Evolutionary conservation across 2,329 filamentous ascomycete genomes (phyloP).

Genomic region (Sporothrix humicola): DNA sequence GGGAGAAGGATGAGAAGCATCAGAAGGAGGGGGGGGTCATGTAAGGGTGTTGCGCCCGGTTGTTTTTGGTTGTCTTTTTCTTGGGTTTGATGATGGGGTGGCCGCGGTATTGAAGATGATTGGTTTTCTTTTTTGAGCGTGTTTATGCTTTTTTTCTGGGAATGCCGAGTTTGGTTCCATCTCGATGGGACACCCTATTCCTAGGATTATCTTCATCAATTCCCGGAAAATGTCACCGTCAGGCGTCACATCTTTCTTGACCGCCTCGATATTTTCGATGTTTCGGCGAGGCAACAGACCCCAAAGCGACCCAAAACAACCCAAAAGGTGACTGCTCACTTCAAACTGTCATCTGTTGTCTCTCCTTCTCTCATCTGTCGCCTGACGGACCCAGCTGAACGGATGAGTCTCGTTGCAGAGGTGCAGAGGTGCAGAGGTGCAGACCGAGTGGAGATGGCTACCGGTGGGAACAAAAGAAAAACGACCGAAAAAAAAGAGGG

Average conservation of each 20-base stretch:
- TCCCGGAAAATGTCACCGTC: neutral
- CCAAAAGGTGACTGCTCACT: neutral
- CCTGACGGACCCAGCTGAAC: neutral
- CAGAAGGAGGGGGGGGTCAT: neutral
- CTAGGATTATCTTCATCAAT: neutral
- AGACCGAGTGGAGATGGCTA: constrained; percentile 6
- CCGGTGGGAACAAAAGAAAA: neutral
- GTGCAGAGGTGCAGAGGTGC: neutral
- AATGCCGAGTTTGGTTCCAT: constrained; percentile 18
- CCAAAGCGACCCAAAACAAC: neutral
- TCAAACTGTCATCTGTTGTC: neutral
- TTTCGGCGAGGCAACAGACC: neutral
- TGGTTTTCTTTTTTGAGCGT: neutral
- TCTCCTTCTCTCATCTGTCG: too few relatives aligned
- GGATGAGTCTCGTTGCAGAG: constrained; percentile 6
- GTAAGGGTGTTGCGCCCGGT: neutral
- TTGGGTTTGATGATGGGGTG: neutral
- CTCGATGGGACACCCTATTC: neutral
- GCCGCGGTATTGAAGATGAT: neutral
- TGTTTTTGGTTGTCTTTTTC: neutral
- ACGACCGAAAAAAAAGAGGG: neutral
- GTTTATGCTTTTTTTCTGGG: neutral
- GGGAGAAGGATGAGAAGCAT: neutral
- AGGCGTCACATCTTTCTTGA: neutral
- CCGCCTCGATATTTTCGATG: neutral